phyloP scores from a whole-genome alignment of 306 rosid species.

The Pachyrhizus erosus region DNA sequence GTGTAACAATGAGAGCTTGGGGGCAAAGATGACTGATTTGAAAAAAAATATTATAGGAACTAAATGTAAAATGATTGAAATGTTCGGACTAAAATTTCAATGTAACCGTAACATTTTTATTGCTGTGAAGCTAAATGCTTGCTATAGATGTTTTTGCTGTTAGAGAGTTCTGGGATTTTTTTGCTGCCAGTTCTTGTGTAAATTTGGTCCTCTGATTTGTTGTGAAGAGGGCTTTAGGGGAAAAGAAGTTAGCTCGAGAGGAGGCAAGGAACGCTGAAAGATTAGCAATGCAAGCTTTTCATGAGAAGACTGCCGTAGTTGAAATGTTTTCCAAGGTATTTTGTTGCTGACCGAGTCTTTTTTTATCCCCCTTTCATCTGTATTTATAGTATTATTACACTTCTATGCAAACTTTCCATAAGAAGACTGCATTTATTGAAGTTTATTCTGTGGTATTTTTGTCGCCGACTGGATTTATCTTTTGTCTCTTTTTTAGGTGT shows the following conservation, averaged over 20 bases:
- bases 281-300: conserved; percentile 75
- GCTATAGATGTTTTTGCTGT: conserved; percentile 19
- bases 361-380: not conserved
- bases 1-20: too few species aligned
- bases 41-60: too few species aligned
- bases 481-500: conserved; percentile 54
- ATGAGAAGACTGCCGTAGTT: conserved; percentile 65
- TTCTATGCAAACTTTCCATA: conserved; percentile 63
- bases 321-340: conserved; percentile 85
- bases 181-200: conserved; percentile 28
- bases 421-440: too few species aligned
- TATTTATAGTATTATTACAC: not conserved
- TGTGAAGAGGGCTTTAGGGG: conserved; percentile 85
- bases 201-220: conserved; percentile 33
- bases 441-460: too few species aligned
- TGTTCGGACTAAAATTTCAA: too few species aligned
- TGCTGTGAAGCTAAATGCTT: conserved; percentile 1
- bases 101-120: not conserved
- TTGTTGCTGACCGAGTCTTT: not conserved
- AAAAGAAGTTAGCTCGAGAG: conserved; percentile 74
- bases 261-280: conserved; percentile 77
- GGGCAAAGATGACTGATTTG: too few species aligned
- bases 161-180: conserved; percentile 19
- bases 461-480: too few species aligned
- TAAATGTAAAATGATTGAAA: too few species aligned